Base-by-base conservation (phyloP, 1,284 basidiomycete species). In the Trichosporon sp. region DNA sequence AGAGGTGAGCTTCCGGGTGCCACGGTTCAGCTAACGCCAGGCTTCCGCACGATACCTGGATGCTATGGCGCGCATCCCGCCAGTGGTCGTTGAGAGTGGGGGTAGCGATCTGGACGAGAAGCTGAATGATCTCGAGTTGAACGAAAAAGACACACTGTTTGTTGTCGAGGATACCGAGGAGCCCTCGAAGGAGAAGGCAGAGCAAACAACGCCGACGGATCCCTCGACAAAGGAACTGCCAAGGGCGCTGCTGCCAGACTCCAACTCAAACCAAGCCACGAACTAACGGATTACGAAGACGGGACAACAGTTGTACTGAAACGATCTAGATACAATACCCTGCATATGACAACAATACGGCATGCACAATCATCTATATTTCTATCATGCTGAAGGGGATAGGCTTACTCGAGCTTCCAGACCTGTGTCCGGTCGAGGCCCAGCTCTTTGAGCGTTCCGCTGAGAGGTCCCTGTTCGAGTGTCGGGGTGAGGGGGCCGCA, bases 391-490 rank as follows among this genome's bases (percentile, higher is more conserved):
- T n/a, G 14, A 7, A 3, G 14, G 4, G 36, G 10, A 13, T 10
- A 5, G 11, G 46, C 4, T 37, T 65, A 79, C 49, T 77, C 77
- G 21, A 79, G 67, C 65, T 79, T 79, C 67, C 68, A 73, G 3
- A 79, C 78, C 59, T 79, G 68, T 14, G 69, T 52, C 23, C 58
- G 54, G 1, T 56, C 49, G n/a, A 79, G 64, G 19, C 78, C 78
- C n/a, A 79, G 52, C 2, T 78, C 73, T 11, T 56, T 64, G 21
- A 79, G 64, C 13, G 72, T 19, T 16, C 78, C 78, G 0, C 71
- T 73, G 0, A 79, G 56, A 11, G 71, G 71, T 1, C 78, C 78
- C 67, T 79, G 78, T 31, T 72, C 58, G 8, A 79, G 70, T 9
- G 68, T 74, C 2, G 72, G 69, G 0, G 71, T 73, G 56, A 79